Evolutionary conservation across 1,284 basidiomycete species (phyloP), one percentile per base, ranked within the genome.

Genomic region (Xanthoconium separans): DNA sequence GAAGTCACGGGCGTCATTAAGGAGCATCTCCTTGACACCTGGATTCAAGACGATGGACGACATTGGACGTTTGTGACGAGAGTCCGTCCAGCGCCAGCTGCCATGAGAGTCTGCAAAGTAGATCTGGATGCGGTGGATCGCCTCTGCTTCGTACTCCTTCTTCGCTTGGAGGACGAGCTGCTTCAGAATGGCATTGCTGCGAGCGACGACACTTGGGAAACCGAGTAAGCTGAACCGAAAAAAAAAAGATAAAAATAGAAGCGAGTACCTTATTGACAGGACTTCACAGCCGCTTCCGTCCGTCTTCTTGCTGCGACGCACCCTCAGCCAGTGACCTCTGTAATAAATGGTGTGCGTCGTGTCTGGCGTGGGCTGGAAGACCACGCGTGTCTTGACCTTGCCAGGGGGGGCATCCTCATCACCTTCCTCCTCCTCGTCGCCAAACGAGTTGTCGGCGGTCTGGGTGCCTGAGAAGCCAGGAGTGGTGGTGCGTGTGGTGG

Each of bases 81-180:
- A 88, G 68, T 91, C 89, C 0, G 87, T 89, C 85, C 87, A 91
- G 46, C 88, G 76, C 89, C 89, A 91, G 48, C 82, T 84, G 29
- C 89, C 89, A 69, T 91, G 87, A n/a, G 86, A 86, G 69, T 90
- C 89, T 13, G 89, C 89, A 65, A 91, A 90, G 67, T 90, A 91
- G 36, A 91, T 90, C 68, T 91, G 87, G 59, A 91, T 89, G 44
- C 89, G 81, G 65, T 91, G 89, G 36, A 91, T 81, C 37, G 87
- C 83, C 65, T 91, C 88, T 0, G 87, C 87, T 70, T 91, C 89
- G 64, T 91, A 91, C 65, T 89, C 87, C 64, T 81, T 82, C 76
- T 91, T 91, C n/a, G 89, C 89, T 64, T 90, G 85, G n/a, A 91
- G 80, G 39, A 91, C 88, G 55, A 91, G 84, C 70, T 90, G 87